phyloP scores from a whole-genome alignment of 2,329 filamentous ascomycete genomes.

The Stylonectria norvegica region DNA sequence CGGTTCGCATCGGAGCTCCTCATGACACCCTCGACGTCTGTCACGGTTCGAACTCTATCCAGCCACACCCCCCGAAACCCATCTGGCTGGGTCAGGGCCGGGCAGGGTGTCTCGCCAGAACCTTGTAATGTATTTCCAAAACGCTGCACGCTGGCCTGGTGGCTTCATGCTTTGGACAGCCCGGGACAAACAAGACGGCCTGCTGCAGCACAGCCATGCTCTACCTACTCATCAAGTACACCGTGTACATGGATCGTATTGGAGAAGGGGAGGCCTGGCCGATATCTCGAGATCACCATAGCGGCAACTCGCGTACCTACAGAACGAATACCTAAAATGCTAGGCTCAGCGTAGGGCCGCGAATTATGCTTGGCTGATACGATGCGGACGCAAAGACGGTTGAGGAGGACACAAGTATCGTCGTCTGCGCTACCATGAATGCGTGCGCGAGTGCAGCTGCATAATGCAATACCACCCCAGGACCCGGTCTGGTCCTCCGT shows the following conservation, averaged over 20 bases:
- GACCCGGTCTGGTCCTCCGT: constrained; percentile 22
- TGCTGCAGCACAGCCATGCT: not conserved
- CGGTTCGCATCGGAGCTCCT: no score
- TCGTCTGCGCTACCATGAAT: constrained; percentile 16
- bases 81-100: constrained; percentile 29
- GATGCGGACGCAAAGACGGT: not conserved
- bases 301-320: no score
- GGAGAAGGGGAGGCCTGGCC: no score
- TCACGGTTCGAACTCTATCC: constrained; percentile 26
- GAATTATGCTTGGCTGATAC: not conserved
- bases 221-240: no score
- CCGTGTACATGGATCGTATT: no score
- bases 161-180: constrained; percentile 27
- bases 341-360: not conserved
- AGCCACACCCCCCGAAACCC: constrained; percentile 23
- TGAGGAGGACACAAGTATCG: no score
- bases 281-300: no score
- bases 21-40: constrained; percentile 14
- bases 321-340: not conserved
- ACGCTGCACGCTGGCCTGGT: constrained; percentile 12
- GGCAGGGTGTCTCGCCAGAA: constrained; percentile 12
- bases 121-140: constrained; percentile 23
- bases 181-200: not conserved
- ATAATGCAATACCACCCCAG: constrained; percentile 28
- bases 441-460: constrained; percentile 21